Evolutionary conservation across 1,139 yeast genomes (phyloP).

Genomic region (Geotrichum bryndzae): DNA sequence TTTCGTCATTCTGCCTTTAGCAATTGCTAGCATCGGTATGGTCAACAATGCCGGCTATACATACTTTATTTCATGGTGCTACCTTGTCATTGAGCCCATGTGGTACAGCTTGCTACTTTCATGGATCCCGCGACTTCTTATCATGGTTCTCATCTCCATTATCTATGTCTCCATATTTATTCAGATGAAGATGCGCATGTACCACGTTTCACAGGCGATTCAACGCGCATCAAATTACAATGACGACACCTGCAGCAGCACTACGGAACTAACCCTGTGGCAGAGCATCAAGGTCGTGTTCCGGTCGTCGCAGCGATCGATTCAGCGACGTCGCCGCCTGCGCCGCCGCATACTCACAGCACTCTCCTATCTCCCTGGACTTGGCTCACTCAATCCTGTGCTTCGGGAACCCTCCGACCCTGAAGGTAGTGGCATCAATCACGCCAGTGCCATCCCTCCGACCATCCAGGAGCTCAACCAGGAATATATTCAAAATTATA

Average conservation of each 20-base stretch:
- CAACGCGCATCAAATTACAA: background rate
- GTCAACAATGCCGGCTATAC: slow-evolving; percentile 35
- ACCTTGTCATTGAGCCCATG: slow-evolving; percentile 59
- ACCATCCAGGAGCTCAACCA: slow-evolving; percentile 41
- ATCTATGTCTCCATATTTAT: slow-evolving; percentile 65
- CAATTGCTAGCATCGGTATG: slow-evolving; percentile 69
- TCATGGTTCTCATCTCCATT: slow-evolving; percentile 52
- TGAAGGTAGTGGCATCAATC: background rate
- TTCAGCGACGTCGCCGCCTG: background rate
- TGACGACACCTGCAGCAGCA: background rate
- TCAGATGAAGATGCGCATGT: slow-evolving; percentile 42
- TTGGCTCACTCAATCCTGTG: slow-evolving; percentile 11
- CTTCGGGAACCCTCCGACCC: background rate
- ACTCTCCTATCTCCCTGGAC: slow-evolving; percentile 11
- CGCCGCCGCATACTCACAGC: background rate
- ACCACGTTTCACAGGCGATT: slow-evolving; percentile 6
- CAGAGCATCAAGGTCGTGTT: background rate
- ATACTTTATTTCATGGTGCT: slow-evolving; percentile 62
- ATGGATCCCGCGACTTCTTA: slow-evolving; percentile 73
- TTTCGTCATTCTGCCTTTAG: slow-evolving; percentile 53
- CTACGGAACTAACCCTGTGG: background rate
- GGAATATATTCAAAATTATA: slow-evolving; percentile 55
- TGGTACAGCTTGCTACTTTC: slow-evolving; percentile 70
- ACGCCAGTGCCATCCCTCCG: slow-evolving; percentile 1
- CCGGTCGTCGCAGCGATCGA: background rate